A percentile compares a stretch with the other conserved stretches of the same genome.
Evolutionary conservation across 768 basidiomycete genomes (phyloP).

Genomic region (Ramaria sp.): DNA sequence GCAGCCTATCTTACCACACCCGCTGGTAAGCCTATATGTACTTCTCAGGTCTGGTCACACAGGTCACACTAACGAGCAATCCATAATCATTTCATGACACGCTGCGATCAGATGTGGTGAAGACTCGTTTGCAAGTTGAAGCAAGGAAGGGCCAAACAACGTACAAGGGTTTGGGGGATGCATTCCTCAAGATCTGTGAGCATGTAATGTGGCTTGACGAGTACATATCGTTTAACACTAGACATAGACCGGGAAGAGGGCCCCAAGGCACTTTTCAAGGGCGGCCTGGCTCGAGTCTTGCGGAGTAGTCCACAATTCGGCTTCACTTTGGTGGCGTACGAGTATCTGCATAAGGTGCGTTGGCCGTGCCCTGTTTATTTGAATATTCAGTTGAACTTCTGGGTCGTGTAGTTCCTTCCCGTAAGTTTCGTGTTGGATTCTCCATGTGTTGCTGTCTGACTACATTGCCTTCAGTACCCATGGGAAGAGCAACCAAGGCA

Average conservation of each 20-base stretch:
- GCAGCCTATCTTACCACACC: conserved; percentile 91
- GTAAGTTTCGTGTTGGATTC: conserved; percentile 14
- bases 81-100: conserved; percentile 10
- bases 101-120: conserved; percentile 71
- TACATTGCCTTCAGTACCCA: conserved; percentile 51
- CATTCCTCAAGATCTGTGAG: conserved; percentile 83
- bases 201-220: conserved; percentile 12
- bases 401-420: conserved; percentile 17
- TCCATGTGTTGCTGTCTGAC: not conserved
- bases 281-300: conserved; percentile 78
- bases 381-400: not conserved
- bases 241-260: conserved; percentile 76
- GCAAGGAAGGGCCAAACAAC: conserved; percentile 82
- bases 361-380: not conserved
- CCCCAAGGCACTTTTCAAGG: conserved; percentile 83
- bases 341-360: conserved; percentile 55
- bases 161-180: conserved; percentile 86
- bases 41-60: not conserved
- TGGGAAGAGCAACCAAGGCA: conserved; percentile 60
- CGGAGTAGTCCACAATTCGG: conserved; percentile 92
- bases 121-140: conserved; percentile 92
- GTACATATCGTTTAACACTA: conserved; percentile 2
- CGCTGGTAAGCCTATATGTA: conserved; percentile 44
- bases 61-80: not conserved
- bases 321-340: conserved; percentile 79